Conservation (phyloP, 164 flowering plant genomes). For the Houttuynia cordata region DNA sequence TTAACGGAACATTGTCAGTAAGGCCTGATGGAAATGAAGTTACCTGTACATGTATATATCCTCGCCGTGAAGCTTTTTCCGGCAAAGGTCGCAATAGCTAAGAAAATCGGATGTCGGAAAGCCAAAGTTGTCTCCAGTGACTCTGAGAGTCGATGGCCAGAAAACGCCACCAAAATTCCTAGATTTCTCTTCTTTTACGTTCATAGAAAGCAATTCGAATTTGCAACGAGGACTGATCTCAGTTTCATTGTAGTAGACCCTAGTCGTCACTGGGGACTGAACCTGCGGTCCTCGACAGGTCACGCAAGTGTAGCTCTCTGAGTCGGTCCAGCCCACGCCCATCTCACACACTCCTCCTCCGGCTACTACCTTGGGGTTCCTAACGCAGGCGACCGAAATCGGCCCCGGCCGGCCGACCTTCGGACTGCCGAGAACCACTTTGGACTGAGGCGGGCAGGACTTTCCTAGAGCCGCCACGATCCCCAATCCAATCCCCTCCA, state of each 20-base stretch:
- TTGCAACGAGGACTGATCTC: background rate
- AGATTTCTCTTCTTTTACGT: background rate
- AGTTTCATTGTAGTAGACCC: slow-evolving; percentile 12
- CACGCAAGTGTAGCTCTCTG: slow-evolving; percentile 34
- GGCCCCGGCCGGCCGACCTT: slow-evolving; percentile 25
- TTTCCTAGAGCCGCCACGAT: slow-evolving; percentile 40
- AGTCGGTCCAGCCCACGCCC: slow-evolving; percentile 7
- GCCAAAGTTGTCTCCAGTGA: background rate
- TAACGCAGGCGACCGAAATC: slow-evolving; percentile 18
- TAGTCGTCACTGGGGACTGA: slow-evolving; percentile 21
- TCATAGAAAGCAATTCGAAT: background rate
- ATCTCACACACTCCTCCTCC: slow-evolving; percentile 1
- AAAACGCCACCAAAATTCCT: background rate
- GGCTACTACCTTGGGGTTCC: background rate
- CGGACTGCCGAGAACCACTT: slow-evolving; percentile 14
- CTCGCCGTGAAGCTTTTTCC: slow-evolving; percentile 5
- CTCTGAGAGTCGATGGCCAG: slow-evolving; percentile 4
- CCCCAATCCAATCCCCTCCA: slow-evolving; percentile 30
- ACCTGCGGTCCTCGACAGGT: slow-evolving; percentile 26
- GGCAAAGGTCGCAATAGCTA: slow-evolving; percentile 4
- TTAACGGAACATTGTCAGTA: no score
- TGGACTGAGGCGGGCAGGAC: slow-evolving; percentile 17
- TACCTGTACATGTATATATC: slow-evolving; percentile 13
- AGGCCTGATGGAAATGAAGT: no score
- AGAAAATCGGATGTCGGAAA: slow-evolving; percentile 4